A percentile compares a stretch with the other conserved stretches of the same genome.
phyloP scores from a whole-genome alignment of 805 yeast species.

The Cyberlindnera japonica region DNA sequence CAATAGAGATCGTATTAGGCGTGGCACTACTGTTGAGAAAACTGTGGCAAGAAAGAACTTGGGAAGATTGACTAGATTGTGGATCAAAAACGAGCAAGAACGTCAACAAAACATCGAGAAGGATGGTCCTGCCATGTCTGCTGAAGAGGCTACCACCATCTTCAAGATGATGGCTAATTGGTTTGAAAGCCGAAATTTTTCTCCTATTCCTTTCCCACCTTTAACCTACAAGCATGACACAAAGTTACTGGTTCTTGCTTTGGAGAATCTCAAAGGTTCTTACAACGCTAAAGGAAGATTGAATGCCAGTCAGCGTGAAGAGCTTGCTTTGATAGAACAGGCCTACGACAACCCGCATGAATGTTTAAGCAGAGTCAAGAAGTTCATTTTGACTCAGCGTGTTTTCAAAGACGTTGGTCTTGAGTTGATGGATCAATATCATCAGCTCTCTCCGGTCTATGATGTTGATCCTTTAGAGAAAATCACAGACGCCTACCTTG shows the following conservation, averaged over 20 bases:
- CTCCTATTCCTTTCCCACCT: constrained; percentile 93
- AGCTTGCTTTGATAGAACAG: constrained; percentile 86
- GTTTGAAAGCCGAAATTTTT: constrained; percentile 79
- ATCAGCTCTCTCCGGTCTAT: constrained; percentile 80
- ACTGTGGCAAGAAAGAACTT: constrained; percentile 90
- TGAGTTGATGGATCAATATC: constrained; percentile 89
- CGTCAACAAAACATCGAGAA: constrained; percentile 75
- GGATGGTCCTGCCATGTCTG: constrained; percentile 82
- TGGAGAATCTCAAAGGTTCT: constrained; percentile 81
- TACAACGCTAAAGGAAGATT: constrained; percentile 72
- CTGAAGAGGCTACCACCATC: constrained; percentile 84
- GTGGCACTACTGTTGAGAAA: constrained; percentile 92
- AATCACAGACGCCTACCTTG: constrained; percentile 92
- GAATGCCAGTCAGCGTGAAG: constrained; percentile 87
- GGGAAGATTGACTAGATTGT: constrained; percentile 85
- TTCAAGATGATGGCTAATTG: constrained; percentile 88
- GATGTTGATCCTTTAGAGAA: constrained; percentile 89
- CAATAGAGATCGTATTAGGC: constrained; percentile 81
- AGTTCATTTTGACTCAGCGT: constrained; percentile 77
- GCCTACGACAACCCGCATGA: constrained; percentile 98
- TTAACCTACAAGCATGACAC: constrained; percentile 90
- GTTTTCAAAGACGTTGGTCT: constrained; percentile 86
- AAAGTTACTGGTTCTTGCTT: constrained; percentile 80
- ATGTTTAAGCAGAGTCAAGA: constrained; percentile 78
- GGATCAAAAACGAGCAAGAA: constrained; percentile 91